A percentile compares a stretch with the other conserved stretches of the same genome.
Evolutionary conservation across 2,329 filamentous ascomycete species (phyloP).

Genomic region (Aureobasidium melanogenum): DNA sequence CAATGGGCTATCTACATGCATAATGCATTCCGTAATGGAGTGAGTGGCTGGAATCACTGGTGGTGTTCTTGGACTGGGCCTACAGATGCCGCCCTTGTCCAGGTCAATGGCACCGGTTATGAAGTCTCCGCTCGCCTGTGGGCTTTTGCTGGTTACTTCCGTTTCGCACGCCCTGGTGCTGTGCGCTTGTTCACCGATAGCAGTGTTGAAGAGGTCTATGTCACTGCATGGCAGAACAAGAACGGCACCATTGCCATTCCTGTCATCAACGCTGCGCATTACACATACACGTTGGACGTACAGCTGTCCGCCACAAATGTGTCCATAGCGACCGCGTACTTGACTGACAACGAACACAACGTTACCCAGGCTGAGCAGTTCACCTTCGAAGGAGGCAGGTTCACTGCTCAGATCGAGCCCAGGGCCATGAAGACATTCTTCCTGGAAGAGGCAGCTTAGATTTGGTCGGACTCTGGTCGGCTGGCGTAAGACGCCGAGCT

Average conservation of each 20-base stretch:
- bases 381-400: conserved; percentile 3
- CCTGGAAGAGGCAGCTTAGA: neutral
- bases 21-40: conserved; percentile 17
- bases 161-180: conserved; percentile 18
- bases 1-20: conserved; percentile 22
- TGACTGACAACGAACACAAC: conserved; percentile 19
- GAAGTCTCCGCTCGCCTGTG: conserved; percentile 18
- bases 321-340: conserved; percentile 14
- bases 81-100: conserved; percentile 15
- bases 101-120: conserved; percentile 15
- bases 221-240: conserved; percentile 17
- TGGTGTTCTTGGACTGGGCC: conserved; percentile 13
- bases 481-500: neutral
- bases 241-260: conserved; percentile 19
- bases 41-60: conserved; percentile 16
- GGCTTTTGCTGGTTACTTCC: conserved; percentile 20
- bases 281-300: conserved; percentile 15
- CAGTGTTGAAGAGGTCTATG: conserved; percentile 17
- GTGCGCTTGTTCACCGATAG: conserved; percentile 14
- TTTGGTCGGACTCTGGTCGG: neutral
- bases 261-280: conserved; percentile 19
- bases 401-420: conserved; percentile 16
- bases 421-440: conserved; percentile 19
- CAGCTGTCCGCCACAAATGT: conserved; percentile 13
- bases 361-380: conserved; percentile 11